These are phyloP conservation scores for Comarum palustre DNA, from an alignment of 306 rosid species.

Conservation along the genomic window DNA sequence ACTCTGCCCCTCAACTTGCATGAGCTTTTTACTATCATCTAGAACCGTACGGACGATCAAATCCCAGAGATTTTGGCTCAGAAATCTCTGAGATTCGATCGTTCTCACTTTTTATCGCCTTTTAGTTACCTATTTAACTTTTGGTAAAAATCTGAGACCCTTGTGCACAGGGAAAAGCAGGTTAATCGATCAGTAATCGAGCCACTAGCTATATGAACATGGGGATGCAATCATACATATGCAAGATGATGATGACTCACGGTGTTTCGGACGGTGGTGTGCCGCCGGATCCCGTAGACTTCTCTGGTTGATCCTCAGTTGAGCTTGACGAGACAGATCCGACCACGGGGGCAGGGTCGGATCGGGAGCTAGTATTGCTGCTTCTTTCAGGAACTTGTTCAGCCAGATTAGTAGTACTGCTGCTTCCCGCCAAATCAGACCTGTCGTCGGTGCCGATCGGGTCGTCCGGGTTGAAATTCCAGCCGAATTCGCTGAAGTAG, in stretches of 20 bases:
- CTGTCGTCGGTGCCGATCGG: constrained; percentile 35
- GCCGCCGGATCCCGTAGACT: constrained; percentile 57
- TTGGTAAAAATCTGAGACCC: constrained; percentile 5
- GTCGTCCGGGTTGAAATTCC: constrained; percentile 48
- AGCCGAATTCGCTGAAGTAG: constrained; percentile 60
- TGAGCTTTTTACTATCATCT: constrained; percentile 6
- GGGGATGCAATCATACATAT: neutral
- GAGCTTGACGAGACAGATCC: constrained; percentile 66
- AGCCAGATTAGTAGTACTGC: neutral
- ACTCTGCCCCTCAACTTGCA: constrained; percentile 20
- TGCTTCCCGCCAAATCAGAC: constrained; percentile 30
- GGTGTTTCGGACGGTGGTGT: constrained; percentile 58
- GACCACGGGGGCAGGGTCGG: constrained; percentile 18
- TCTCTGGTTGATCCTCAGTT: constrained; percentile 81
- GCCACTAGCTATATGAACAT: constrained; percentile 11
- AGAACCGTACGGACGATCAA: neutral
- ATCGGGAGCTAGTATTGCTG: neutral
- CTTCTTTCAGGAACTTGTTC: neutral
- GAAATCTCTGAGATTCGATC: neutral
- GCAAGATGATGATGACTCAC: constrained; percentile 57
- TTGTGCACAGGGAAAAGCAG: constrained; percentile 19
- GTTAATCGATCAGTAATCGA: constrained; percentile 24
- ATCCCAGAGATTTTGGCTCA: neutral
- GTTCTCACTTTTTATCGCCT: neutral
- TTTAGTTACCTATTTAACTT: neutral